Conservation (phyloP, 176 grass and related monocot genomes). For the Thalia dealbata region DNA sequence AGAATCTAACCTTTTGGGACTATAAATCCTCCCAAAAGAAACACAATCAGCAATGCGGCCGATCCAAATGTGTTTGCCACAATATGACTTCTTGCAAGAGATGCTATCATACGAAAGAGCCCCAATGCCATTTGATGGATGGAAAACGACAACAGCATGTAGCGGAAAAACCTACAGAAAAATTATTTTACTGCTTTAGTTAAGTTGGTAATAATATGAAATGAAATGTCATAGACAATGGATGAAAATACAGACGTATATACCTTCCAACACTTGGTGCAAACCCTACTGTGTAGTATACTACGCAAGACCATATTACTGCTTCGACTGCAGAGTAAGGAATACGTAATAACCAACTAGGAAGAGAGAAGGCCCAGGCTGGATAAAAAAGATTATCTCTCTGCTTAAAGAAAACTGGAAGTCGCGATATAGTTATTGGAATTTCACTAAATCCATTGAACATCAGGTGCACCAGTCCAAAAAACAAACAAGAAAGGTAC, state of each 20-base stretch:
- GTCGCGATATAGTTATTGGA: conserved; percentile 49
- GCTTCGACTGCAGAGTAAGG: conserved; percentile 63
- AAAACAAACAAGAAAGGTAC: conserved; percentile 67
- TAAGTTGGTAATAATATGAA: not conserved
- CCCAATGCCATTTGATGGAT: conserved; percentile 78
- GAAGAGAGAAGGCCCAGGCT: conserved; percentile 65
- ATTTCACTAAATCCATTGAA: conserved; percentile 75
- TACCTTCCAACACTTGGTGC: conserved; percentile 44
- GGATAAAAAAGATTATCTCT: conserved; percentile 73
- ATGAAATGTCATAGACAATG: not conserved
- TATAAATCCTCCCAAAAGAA: conserved; percentile 65
- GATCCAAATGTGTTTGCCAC: conserved; percentile 67
- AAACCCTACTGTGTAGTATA: conserved; percentile 73
- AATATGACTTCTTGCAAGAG: conserved; percentile 48
- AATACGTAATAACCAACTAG: conserved; percentile 55
- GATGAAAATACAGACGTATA: not conserved
- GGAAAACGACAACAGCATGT: conserved; percentile 54
- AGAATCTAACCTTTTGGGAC: conserved; percentile 51
- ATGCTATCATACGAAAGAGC: conserved; percentile 63
- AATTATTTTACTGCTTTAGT: not conserved
- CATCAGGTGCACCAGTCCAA: conserved; percentile 62
- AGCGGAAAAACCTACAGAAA: conserved; percentile 46
- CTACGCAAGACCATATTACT: conserved; percentile 56
- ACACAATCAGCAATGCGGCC: conserved; percentile 34
- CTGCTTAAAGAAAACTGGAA: conserved; percentile 73